Conservation (phyloP, 208 protist species). For the Trypanosoma boissoni region DNA sequence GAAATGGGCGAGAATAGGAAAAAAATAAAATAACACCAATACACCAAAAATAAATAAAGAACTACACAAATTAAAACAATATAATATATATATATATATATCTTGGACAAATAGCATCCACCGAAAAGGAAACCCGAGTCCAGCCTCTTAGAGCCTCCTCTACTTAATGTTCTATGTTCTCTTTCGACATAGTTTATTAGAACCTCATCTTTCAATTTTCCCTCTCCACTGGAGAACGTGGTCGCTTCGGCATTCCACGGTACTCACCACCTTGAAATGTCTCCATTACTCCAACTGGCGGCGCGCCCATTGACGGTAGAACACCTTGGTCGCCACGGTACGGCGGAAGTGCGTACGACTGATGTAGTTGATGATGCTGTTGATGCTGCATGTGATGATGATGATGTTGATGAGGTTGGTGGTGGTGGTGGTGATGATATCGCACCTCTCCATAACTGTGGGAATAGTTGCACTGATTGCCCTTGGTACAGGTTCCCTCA, state of each 20-base stretch:
- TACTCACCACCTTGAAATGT: not conserved
- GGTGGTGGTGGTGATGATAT: constrained; percentile 3
- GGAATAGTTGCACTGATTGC: constrained; percentile 77
- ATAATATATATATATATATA: too few species aligned
- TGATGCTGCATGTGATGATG: constrained; percentile 17
- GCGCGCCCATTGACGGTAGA: constrained; percentile 2
- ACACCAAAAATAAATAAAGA: too few species aligned
- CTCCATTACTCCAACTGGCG: constrained; percentile 11
- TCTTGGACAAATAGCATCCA: too few species aligned
- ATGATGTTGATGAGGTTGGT: constrained; percentile 17
- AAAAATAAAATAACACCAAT: too few species aligned
- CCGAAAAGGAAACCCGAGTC: too few species aligned
- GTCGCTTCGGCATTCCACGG: constrained; percentile 10
- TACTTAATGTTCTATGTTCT: not conserved
- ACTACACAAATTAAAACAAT: too few species aligned
- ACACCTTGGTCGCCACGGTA: constrained; percentile 14
- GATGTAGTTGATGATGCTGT: constrained; percentile 15
- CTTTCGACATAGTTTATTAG: too few species aligned
- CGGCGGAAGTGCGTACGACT: constrained; percentile 2
- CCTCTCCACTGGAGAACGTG: constrained; percentile 3
- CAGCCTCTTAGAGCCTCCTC: too few species aligned
- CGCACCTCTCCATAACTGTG: constrained; percentile 69
- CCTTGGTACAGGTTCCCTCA: constrained; percentile 68
- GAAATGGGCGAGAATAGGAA: too few species aligned
- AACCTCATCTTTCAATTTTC: too few species aligned